Evolutionary conservation across 306 rosid species (phyloP).

Genomic region (Sphenostylis stenocarpa): DNA sequence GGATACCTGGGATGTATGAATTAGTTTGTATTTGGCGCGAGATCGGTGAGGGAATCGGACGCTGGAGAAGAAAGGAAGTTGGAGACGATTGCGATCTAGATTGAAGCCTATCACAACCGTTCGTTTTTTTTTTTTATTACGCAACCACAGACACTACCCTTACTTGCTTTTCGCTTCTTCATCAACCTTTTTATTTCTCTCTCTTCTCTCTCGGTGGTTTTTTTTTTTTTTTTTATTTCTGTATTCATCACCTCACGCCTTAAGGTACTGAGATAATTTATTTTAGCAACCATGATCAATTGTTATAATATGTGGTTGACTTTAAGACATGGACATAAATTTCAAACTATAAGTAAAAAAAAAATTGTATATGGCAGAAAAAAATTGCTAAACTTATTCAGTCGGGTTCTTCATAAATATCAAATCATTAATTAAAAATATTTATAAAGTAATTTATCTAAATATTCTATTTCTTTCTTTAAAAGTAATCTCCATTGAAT

Average conservation of each 20-base stretch:
- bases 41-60: slow-evolving; percentile 90
- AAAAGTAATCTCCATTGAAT: too few species aligned
- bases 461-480: too few species aligned
- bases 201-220: not conserved
- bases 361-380: too few species aligned
- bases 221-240: not conserved
- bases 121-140: slow-evolving; percentile 56
- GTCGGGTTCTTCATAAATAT: too few species aligned
- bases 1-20: slow-evolving; percentile 41
- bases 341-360: too few species aligned
- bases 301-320: too few species aligned
- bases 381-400: too few species aligned
- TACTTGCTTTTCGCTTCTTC: not conserved
- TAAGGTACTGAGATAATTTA: not conserved
- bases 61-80: slow-evolving; percentile 88
- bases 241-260: too few species aligned
- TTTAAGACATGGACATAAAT: too few species aligned
- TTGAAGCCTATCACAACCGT: slow-evolving; percentile 82
- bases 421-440: too few species aligned
- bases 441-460: too few species aligned
- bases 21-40: slow-evolving; percentile 73
- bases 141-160: slow-evolving; percentile 1
- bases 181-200: not conserved
- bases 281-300: too few species aligned
- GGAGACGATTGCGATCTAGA: slow-evolving; percentile 86